phyloP scores from a whole-genome alignment of 2,329 filamentous ascomycete genomes.

The Canariomyces notabilis region DNA sequence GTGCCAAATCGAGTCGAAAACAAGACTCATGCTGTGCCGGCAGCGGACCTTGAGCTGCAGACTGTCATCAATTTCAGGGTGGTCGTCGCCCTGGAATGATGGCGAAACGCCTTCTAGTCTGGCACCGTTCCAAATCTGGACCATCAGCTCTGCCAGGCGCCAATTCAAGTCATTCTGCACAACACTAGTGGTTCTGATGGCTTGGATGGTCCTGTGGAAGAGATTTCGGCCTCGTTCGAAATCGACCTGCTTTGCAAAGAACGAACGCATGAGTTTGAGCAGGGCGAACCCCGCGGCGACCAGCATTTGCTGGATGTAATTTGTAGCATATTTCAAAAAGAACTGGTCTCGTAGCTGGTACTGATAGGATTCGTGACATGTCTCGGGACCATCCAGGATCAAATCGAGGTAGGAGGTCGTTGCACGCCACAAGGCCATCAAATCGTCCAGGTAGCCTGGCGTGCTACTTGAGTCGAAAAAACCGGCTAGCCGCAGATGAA shows the following conservation, averaged over 20 bases:
- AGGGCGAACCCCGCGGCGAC: constrained; percentile 75
- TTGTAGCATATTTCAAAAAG: constrained; percentile 62
- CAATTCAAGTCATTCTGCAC: constrained; percentile 74
- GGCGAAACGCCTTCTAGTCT: constrained; percentile 46
- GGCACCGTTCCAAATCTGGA: constrained; percentile 78
- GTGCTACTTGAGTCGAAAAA: constrained; percentile 76
- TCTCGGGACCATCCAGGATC: constrained; percentile 50
- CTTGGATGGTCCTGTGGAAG: constrained; percentile 65
- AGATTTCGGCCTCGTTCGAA: constrained; percentile 61
- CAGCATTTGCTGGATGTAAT: constrained; percentile 80
- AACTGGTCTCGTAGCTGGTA: constrained; percentile 44
- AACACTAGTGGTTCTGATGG: constrained; percentile 68
- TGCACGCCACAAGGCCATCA: constrained; percentile 71
- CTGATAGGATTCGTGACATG: constrained; percentile 36
- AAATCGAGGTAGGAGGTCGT: constrained; percentile 65
- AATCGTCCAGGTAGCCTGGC: constrained; percentile 65
- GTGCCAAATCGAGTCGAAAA: constrained; percentile 81
- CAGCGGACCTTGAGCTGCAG: constrained; percentile 78
- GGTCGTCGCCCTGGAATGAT: constrained; percentile 45
- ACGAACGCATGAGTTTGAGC: constrained; percentile 72
- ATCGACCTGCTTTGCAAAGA: constrained; percentile 69
- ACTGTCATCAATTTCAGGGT: constrained; percentile 60
- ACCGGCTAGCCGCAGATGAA: constrained; percentile 72
- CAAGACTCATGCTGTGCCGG: constrained; percentile 77
- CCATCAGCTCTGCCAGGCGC: constrained; percentile 77